These are phyloP conservation scores for Salix caprea DNA, from an alignment of 345 rosid genomes.

Conservation along the genomic window DNA sequence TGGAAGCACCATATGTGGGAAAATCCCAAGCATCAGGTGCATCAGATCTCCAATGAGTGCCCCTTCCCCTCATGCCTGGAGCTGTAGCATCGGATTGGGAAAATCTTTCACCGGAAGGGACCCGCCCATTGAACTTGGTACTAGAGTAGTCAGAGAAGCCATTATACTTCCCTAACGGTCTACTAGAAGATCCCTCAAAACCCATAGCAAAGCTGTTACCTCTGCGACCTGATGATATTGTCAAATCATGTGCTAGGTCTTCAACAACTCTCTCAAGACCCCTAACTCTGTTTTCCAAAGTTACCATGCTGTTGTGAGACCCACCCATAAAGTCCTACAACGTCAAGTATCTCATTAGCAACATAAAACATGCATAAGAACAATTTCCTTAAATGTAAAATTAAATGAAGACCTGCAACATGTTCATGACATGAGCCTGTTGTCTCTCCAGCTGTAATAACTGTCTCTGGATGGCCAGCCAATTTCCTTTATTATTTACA, in stretches of 20 bases:
- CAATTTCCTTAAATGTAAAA: conserved; percentile 12
- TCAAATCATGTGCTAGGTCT: conserved; percentile 88
- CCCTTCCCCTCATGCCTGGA: conserved; percentile 65
- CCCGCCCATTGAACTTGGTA: conserved; percentile 61
- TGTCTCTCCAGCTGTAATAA: conserved; percentile 88
- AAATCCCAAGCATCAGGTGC: conserved; percentile 68
- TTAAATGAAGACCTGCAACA: conserved; percentile 68
- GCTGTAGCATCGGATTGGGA: conserved; percentile 61
- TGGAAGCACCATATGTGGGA: conserved; percentile 59
- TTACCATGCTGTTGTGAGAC: conserved; percentile 88
- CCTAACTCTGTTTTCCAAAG: conserved; percentile 86
- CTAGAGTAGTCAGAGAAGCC: conserved; percentile 61
- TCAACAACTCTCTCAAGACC: conserved; percentile 97
- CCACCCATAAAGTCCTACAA: conserved; percentile 98
- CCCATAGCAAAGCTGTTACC: conserved; percentile 52
- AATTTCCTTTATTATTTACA: conserved; percentile 69
- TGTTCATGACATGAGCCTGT: conserved; percentile 83
- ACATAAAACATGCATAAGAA: conserved; percentile 10
- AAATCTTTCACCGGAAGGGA: conserved; percentile 69
- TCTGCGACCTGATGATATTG: conserved; percentile 76
- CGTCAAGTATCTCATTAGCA: conserved; percentile 19
- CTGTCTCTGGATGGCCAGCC: conserved; percentile 97
- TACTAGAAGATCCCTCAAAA: conserved; percentile 56
- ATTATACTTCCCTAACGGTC: conserved; percentile 63
- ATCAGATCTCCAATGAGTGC: conserved; percentile 69